Percentiles rank a stretch among this genome's conserved stretches.
Evolutionary conservation across 257 asterid genomes (phyloP).

Genomic region (Nicotiana tomentosiformis): DNA sequence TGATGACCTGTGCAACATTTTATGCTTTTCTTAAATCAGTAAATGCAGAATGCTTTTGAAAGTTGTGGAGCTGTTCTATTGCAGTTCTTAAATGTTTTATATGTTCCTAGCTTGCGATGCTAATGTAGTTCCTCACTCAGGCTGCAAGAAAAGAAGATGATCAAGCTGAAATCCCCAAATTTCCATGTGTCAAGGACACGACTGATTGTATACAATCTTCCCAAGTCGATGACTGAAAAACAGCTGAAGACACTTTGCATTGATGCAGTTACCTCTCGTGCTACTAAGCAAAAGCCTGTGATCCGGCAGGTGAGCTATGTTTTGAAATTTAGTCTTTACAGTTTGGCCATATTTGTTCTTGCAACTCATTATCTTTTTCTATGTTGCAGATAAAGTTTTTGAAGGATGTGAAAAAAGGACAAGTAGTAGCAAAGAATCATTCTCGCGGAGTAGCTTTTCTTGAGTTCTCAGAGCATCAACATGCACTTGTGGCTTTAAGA

Average conservation of each 20-base stretch:
- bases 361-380: not conserved
- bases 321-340: slow-evolving; percentile 2
- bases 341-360: not conserved
- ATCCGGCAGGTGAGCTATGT: slow-evolving; percentile 65
- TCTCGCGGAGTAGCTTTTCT: slow-evolving; percentile 93
- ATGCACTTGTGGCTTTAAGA: slow-evolving; percentile 95
- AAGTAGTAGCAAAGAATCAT: slow-evolving; percentile 45
- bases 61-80: not conserved
- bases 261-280: slow-evolving; percentile 80
- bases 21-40: not conserved
- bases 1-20: not conserved
- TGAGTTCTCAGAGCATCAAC: slow-evolving; percentile 95
- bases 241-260: slow-evolving; percentile 54
- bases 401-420: slow-evolving; percentile 53
- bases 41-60: not conserved
- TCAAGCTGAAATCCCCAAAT: slow-evolving; percentile 87
- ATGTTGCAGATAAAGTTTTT: slow-evolving; percentile 62
- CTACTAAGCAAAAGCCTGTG: slow-evolving; percentile 86
- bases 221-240: slow-evolving; percentile 68
- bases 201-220: slow-evolving; percentile 82
- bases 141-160: slow-evolving; percentile 75
- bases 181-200: slow-evolving; percentile 82
- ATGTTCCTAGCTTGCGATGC: not conserved
- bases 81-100: not conserved
- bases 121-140: slow-evolving; percentile 23